These are phyloP conservation scores for Debaryomyces sp. DNA, from an alignment of 1,139 yeast species.

Conservation along the genomic window DNA sequence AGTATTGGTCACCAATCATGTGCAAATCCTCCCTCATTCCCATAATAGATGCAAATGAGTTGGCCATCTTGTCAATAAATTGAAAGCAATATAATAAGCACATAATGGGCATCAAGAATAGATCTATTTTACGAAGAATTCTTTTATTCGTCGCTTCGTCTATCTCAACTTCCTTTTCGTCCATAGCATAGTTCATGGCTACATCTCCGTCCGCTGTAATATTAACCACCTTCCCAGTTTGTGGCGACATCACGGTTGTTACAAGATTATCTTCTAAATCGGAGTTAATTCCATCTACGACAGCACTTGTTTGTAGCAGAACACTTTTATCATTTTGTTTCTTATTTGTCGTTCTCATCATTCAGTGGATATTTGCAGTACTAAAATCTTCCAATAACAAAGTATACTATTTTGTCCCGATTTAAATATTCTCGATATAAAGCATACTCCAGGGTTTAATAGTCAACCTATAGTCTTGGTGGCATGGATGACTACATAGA, in stretches of 20 bases:
- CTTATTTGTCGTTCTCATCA: neutral
- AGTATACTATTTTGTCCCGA: neutral
- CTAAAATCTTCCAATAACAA: too few species aligned
- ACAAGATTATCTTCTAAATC: neutral
- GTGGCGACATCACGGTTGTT: neutral
- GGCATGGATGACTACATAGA: too few species aligned
- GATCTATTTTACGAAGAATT: slow-evolving; percentile 51
- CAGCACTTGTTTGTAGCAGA: neutral
- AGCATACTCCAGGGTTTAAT: too few species aligned
- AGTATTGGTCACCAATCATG: slow-evolving; percentile 51
- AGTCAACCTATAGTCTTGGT: too few species aligned
- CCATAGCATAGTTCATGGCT: slow-evolving; percentile 12
- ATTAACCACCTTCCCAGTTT: neutral
- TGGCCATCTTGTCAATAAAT: slow-evolving; percentile 63
- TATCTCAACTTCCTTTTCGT: neutral
- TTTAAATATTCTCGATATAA: too few species aligned
- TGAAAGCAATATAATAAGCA: slow-evolving; percentile 56
- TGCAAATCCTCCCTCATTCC: slow-evolving; percentile 50
- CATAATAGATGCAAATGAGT: slow-evolving; percentile 59
- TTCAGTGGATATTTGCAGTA: too few species aligned
- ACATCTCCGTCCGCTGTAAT: neutral
- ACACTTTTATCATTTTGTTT: too few species aligned
- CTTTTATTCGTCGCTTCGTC: slow-evolving; percentile 2
- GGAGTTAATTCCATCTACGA: neutral
- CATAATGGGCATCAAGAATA: slow-evolving; percentile 54